Evolutionary conservation across 2,329 filamentous ascomycete genomes (phyloP), one percentile per base, ranked within the genome.

Genomic region (Lecanicillium sp.): DNA sequence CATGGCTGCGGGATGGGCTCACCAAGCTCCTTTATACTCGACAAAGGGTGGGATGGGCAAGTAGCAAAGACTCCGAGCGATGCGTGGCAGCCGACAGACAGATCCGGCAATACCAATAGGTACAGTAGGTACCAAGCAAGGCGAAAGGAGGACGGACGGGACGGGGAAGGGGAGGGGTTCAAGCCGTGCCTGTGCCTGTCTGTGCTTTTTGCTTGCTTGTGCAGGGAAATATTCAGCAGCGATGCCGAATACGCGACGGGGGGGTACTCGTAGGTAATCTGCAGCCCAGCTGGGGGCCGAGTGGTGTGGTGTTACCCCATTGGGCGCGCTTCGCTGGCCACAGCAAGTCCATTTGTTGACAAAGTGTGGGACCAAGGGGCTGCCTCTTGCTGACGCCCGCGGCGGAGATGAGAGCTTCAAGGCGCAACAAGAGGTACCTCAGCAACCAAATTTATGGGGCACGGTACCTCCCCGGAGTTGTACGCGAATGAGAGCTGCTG

Each of bases 1-100:
- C 60, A 64, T 64, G 19, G 44, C 56, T 19, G 10, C 5, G 14
- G 12, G 19, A 3, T n/a, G 25, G 19, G 22, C 30, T 36, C 38
- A 27, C 22, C 25, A 31, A 22, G 8, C 38, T 40, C 35, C 9
- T 37, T 38, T 41, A 30, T 30, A 15, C 7, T 15, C 6, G 29
- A 13, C 5, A 15, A 6, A 30, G 14, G 29, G 14, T 30, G 29
- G 14, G 15, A 22, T 34, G 4, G 17, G 9, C 5, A 34, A 22
- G 7, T 8, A 30, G 13, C 22, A 38, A 18, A 18, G 7, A 12
- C 19, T 22, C 39, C 29, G 38, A 25, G 40, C 40, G 40, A 41
- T 37, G 32, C 40, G 40, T 37, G 40, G 40, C 7, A 17, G 30
- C 30, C 30, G 30, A 33, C n/a, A 30, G 29, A n/a, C 13, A 17